Base-by-base conservation (phyloP, 306 rosid genomes). In the Castanospermum australe region DNA sequence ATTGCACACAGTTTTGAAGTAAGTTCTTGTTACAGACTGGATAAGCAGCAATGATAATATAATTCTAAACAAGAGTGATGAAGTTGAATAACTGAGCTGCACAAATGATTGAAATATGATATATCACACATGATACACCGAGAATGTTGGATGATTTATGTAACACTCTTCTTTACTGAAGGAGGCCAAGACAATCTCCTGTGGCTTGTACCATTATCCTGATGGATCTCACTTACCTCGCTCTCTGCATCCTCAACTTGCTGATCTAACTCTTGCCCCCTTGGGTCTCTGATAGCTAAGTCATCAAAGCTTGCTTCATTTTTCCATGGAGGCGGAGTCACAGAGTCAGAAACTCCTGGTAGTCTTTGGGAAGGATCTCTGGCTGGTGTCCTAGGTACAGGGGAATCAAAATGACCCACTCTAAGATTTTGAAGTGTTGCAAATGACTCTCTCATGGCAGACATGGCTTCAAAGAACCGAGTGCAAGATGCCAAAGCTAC, bases 401-500 rank as follows among this genome's bases (percentile, higher is more conserved):
- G 56, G 33, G 90, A 70, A 65, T 84, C 85, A 57, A 84, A 79
- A 67, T 86, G 83, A 50, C 92, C 94, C 9, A 93, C 98, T 85
- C 97, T 89, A 67, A 95, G 87, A 78, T 93, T 85, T 56, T 95
- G 96, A 64, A 95, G 96, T 17, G 98, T 81, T 55, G 98, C 90
- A 83, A 95, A 92, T 9, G 97, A 95, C 80, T 95, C 99, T 83
- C 98, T 89, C 91, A 90, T 95, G 36, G 99, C 99, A 59, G 94
- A 91, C 99, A 95, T 95, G 79, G 98, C 99, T 88, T 93, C 98
- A 36, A 95, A 92, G 72, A 92, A 95, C 70, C 97, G 85, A 39
- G 98, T 91, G 86, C 99, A 93, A 15, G 98, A 93, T 67, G 99
- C 99, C 74, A 93, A 85, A 24, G 99, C 98, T 42, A 91, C 92